These are phyloP conservation scores for Stemphylium beticola DNA, from an alignment of 2,329 filamentous ascomycete species.

Conservation along the genomic window DNA sequence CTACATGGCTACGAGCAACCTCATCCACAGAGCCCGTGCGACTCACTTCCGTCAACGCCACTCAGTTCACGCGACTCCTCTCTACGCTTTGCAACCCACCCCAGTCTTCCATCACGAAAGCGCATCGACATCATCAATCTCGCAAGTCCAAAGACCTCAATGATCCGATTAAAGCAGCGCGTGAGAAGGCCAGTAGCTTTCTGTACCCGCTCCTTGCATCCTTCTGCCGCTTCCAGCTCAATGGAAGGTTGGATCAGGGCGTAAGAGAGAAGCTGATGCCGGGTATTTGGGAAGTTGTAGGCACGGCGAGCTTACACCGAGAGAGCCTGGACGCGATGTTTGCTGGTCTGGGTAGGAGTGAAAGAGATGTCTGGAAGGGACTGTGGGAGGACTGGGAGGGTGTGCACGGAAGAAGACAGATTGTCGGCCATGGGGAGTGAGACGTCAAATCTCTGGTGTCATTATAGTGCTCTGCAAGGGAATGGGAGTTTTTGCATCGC, in stretches of 20 bases:
- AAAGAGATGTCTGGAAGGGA: slow-evolving; percentile 46
- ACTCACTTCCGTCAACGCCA: slow-evolving; percentile 54
- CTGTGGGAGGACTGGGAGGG: slow-evolving; percentile 47
- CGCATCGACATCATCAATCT: slow-evolving; percentile 39
- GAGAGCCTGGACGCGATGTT: slow-evolving; percentile 47
- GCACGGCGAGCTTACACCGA: slow-evolving; percentile 39
- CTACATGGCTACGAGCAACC: slow-evolving; percentile 39
- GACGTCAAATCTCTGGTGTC: not conserved
- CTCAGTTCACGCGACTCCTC: slow-evolving; percentile 61
- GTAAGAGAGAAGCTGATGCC: slow-evolving; percentile 66
- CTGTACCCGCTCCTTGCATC: slow-evolving; percentile 64
- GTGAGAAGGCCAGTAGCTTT: slow-evolving; percentile 63
- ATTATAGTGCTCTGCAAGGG: not conserved
- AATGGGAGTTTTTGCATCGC: not conserved
- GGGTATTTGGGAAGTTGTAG: slow-evolving; percentile 51
- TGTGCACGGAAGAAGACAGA: slow-evolving; percentile 29
- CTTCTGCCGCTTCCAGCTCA: slow-evolving; percentile 62
- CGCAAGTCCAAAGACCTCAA: slow-evolving; percentile 53
- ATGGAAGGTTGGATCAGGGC: slow-evolving; percentile 55
- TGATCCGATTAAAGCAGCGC: slow-evolving; percentile 65
- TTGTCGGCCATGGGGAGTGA: slow-evolving; percentile 16
- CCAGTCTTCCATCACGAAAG: slow-evolving; percentile 59
- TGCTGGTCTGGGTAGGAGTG: slow-evolving; percentile 41
- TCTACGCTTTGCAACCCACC: slow-evolving; percentile 68
- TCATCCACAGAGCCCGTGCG: slow-evolving; percentile 14